phyloP scores from a whole-genome alignment of 345 rosid genomes.

The Eucalyptus cloeziana region DNA sequence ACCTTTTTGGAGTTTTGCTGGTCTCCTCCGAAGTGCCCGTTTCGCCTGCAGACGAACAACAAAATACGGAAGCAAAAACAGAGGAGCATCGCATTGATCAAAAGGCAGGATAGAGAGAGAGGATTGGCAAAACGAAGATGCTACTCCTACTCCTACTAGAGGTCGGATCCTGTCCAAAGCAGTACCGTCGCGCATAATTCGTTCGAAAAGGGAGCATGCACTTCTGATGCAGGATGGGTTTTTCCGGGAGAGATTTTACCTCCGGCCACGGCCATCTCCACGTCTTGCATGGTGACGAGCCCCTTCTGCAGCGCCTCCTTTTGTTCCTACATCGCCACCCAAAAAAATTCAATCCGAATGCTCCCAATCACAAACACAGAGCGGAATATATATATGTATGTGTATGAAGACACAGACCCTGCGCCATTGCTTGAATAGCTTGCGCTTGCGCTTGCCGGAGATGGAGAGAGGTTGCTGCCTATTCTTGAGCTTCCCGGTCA shows the following conservation, averaged over 20 bases:
- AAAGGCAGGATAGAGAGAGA: background rate
- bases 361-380: background rate
- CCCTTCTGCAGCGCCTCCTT: constrained; percentile 65
- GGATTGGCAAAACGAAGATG: background rate
- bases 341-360: background rate
- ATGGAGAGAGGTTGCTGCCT: constrained; percentile 28
- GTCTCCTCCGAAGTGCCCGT: constrained; percentile 16
- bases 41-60: background rate
- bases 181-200: background rate
- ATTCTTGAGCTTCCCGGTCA: constrained; percentile 39
- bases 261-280: constrained; percentile 57
- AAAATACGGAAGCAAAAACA: background rate
- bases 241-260: constrained; percentile 1
- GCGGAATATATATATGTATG: background rate
- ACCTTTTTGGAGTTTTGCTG: constrained; percentile 10
- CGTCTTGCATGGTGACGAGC: constrained; percentile 64
- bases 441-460: constrained; percentile 77
- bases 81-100: background rate
- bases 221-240: background rate
- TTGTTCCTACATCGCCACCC: constrained; percentile 36
- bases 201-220: background rate
- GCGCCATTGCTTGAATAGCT: constrained; percentile 73
- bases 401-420: constrained; percentile 11
- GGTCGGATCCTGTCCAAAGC: background rate
- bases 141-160: background rate